Evolutionary conservation across 2,329 filamentous ascomycete species (phyloP), one percentile per base, ranked within the genome.

Genomic region (Gaeumannomyces tritici): DNA sequence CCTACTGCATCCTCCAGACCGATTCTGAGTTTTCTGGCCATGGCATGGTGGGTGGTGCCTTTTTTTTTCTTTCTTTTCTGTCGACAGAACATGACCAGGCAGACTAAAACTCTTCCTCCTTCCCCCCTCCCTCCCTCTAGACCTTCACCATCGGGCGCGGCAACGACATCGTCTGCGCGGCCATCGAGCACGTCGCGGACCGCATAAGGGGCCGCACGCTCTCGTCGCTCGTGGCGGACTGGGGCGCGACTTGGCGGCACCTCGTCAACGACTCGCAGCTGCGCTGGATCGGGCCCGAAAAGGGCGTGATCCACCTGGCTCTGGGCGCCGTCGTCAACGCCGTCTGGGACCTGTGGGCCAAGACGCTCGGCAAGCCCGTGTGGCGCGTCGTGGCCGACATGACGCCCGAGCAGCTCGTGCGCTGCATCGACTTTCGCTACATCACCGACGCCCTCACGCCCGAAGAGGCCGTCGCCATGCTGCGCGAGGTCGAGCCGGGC

Each of bases 311-410:
- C 68, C 92, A 96, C 75, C 89, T 97, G 9, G 92, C 92, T 1
- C 86, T 96, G 13, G 91, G 90, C 33, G 90, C 91, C 56, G 89
- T 96, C 21, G 90, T 96, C 69, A 96, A 96, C 73, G 92, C 91
- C 21, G 81, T 96, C 69, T 96, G 92, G 92, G 92, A 96, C 74
- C 84, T 96, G n/a, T 96, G 92, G 92, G 91, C 90, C 62, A 96
- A 96, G 79, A 83, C 83, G 2, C 83, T 95, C 47, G 82, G 84
- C 66, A 96, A 96, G 79, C 93, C 92, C 4, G 90, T 96, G 18
- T 96, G 92, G 93, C 84, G 87, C 64, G 88, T 97, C 65, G 89
- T 97, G 28, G 89, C 89, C 13, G 92, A 96, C 68, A 96, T 96
- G 90, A 88, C 83, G 4, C 91, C 92, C 1, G 89, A 95, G 76